Evolutionary conservation across 1,284 basidiomycete genomes (phyloP).

Genomic region (Wallemia ichthyophaga): DNA sequence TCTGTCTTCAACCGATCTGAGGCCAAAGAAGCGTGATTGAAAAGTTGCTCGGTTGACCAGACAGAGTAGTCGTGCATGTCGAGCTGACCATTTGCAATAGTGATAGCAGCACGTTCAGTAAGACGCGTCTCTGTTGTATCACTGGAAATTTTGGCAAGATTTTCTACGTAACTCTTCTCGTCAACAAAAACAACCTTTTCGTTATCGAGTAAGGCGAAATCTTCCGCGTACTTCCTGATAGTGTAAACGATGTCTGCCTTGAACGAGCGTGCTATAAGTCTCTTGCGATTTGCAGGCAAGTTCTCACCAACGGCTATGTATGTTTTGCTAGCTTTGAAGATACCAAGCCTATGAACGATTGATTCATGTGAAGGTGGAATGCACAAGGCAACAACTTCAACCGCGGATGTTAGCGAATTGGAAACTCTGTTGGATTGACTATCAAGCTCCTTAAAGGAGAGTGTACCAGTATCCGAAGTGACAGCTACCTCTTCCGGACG

Average conservation of each 20-base stretch:
- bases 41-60: not conserved
- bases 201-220: not conserved
- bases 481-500: not conserved
- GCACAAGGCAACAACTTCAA: not conserved
- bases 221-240: not conserved
- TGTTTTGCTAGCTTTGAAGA: slow-evolving; percentile 9
- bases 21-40: not conserved
- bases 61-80: not conserved
- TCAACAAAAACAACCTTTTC: not conserved
- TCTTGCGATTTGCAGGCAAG: slow-evolving; percentile 11
- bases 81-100: not conserved
- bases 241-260: slow-evolving; percentile 7
- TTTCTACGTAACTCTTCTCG: not conserved
- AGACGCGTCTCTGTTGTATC: not conserved
- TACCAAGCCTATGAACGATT: not conserved
- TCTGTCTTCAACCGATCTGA: not conserved
- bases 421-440: not conserved
- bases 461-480: not conserved
- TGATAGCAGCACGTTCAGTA: not conserved
- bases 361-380: not conserved
- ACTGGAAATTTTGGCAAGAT: not conserved
- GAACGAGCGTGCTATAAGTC: slow-evolving; percentile 10
- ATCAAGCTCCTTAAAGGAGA: not conserved
- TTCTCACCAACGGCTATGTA: slow-evolving; percentile 15
- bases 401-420: not conserved